Evolutionary conservation across 768 basidiomycete species (phyloP), one percentile per base, ranked within the genome.

Genomic region (Russula sp.): DNA sequence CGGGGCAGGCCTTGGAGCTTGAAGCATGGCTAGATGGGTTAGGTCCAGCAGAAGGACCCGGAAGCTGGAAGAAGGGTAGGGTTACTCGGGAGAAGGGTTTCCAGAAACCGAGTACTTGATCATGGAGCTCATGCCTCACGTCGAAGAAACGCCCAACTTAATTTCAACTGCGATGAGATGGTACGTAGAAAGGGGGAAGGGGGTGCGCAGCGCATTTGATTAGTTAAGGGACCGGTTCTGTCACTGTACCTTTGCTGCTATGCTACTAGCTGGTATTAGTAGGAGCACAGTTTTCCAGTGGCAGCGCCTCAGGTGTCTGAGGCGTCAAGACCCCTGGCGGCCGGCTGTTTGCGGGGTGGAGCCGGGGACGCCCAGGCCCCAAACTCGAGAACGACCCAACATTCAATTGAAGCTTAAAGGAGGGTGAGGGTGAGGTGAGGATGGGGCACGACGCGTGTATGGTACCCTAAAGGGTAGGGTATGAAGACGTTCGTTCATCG

Each of bases 101-200:
- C 54, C 42, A 56, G 54, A 56, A 45, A 42, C 32, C n/a, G 54
- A 56, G 32, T 56, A 10, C 42, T 20, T 42, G 42, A 42, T 54
- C 39, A 56, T 32, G 34, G 42, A 34, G 9, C 49, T 3, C 48
- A 20, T 34, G 22, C 8, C 16, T n/a, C 14, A 11, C 50, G 29
- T 20, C 18, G 7, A 13, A 9, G 50, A 10, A 22, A 20, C 36
- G 13, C 13, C 35, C 13, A n/a, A 0, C 5, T 8, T 8, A 9
- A 7, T 34, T 9, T 11, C 34, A 11, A 36, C 50, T 22, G 50
- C 50, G 35, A 38, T 1, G 13, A 51, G n/a, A n/a, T n/a, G 20
- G 20, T 29, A 51, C 50, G 35, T n/a, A 13, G n/a, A 14, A 10
- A 20, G 5, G 14, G 49, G 35, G n/a, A n/a, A n/a, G 32, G 16